phyloP scores from a whole-genome alignment of 1,284 basidiomycete species.

The Bondarzewia mesenterica region DNA sequence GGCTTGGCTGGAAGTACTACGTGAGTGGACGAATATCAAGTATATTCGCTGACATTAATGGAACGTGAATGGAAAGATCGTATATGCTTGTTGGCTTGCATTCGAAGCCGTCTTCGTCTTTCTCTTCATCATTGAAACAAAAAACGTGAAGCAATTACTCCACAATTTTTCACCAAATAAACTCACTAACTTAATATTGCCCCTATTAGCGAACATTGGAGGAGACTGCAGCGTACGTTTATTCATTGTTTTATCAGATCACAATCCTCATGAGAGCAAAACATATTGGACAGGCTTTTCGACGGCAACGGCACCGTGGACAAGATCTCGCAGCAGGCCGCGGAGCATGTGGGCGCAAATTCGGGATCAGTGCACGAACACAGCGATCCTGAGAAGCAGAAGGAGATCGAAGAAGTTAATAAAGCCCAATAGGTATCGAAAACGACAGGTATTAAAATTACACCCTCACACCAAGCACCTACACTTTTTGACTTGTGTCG shows the following conservation, averaged over 20 bases:
- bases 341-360: neutral
- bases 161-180: slow-evolving; percentile 1
- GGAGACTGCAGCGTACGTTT: slow-evolving; percentile 23
- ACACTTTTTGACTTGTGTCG: too few species aligned
- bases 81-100: slow-evolving; percentile 61
- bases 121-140: slow-evolving; percentile 66
- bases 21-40: slow-evolving; percentile 17
- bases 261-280: neutral
- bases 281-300: slow-evolving; percentile 17
- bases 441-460: too few species aligned
- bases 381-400: neutral
- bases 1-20: slow-evolving; percentile 28
- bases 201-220: slow-evolving; percentile 20
- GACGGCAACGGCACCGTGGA: slow-evolving; percentile 20
- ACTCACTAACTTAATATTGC: neutral
- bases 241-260: neutral
- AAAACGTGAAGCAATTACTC: slow-evolving; percentile 21
- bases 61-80: too few species aligned
- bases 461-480: too few species aligned
- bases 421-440: too few species aligned
- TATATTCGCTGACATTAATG: slow-evolving; percentile 22
- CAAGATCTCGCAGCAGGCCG: slow-evolving; percentile 1
- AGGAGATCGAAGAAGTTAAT: neutral
- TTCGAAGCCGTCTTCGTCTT: slow-evolving; percentile 58
- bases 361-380: neutral